Conservation (phyloP, 768 basidiomycete species). For the Coprinellus aureogranulatus region DNA sequence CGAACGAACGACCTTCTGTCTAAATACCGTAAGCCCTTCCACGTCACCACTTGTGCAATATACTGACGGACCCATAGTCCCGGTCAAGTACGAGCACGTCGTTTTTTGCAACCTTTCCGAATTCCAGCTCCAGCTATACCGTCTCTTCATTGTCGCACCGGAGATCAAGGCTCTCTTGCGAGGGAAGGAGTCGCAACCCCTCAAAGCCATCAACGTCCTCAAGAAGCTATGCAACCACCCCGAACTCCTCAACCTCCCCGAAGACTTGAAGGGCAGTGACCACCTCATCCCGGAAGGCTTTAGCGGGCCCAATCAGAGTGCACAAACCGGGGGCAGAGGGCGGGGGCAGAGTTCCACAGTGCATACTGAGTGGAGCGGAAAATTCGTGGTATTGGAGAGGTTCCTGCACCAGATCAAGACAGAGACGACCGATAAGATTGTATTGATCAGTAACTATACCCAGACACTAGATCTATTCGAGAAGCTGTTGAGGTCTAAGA, state of each 20-base stretch:
- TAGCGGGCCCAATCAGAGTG: slow-evolving; percentile 43
- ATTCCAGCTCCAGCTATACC: slow-evolving; percentile 83
- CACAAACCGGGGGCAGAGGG: slow-evolving; percentile 37
- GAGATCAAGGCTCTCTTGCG: slow-evolving; percentile 89
- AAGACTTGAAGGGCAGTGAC: slow-evolving; percentile 81
- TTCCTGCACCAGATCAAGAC: slow-evolving; percentile 82
- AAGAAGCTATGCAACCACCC: slow-evolving; percentile 97
- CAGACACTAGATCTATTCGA: slow-evolving; percentile 94
- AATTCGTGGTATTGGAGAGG: slow-evolving; percentile 89
- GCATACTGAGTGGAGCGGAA: slow-evolving; percentile 83
- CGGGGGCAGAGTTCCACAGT: slow-evolving; percentile 49
- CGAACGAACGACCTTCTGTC: slow-evolving; percentile 92
- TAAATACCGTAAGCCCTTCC: slow-evolving; percentile 74
- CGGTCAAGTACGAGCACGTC: slow-evolving; percentile 98
- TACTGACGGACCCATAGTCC: slow-evolving; percentile 53
- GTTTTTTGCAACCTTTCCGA: slow-evolving; percentile 87
- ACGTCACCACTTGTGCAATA: slow-evolving; percentile 6
- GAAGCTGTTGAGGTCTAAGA: slow-evolving; percentile 80
- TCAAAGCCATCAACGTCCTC: slow-evolving; percentile 91
- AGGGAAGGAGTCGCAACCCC: slow-evolving; percentile 86
- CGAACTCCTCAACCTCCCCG: slow-evolving; percentile 80
- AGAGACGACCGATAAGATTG: slow-evolving; percentile 90
- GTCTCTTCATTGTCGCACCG: slow-evolving; percentile 87
- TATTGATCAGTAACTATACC: slow-evolving; percentile 95
- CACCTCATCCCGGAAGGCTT: slow-evolving; percentile 80